A percentile compares a stretch with the other conserved stretches of the same genome.
Conservation (phyloP, 441 rosid species). For the Populus hybrid region DNA sequence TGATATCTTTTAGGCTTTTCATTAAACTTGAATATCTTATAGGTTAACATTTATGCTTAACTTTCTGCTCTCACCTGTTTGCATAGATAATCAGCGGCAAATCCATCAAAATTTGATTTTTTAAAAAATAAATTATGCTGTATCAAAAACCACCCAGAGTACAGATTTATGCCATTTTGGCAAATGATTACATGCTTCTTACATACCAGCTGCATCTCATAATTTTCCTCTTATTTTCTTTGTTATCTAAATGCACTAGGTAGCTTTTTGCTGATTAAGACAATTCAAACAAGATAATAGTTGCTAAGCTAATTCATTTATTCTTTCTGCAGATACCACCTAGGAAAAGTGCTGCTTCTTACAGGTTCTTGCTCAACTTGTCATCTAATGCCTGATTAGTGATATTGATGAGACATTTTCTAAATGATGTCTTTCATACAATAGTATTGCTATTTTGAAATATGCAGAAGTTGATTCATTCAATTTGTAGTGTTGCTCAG, state of each 20-base stretch:
- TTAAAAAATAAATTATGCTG: background rate
- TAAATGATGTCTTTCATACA: background rate
- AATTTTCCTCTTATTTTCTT: background rate
- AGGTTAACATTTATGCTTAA: background rate
- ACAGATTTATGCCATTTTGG: background rate
- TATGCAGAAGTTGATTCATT: background rate
- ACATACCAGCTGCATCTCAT: background rate
- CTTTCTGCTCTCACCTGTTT: background rate
- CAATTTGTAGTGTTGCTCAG: background rate
- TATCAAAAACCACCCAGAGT: background rate
- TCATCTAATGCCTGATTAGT: constrained; percentile 2
- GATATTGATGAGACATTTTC: background rate
- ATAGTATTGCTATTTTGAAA: background rate
- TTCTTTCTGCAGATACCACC: constrained; percentile 89
- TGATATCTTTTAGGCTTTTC: background rate
- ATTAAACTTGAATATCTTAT: background rate
- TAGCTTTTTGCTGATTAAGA: background rate
- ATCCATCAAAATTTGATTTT: background rate
- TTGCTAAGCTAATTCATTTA: background rate
- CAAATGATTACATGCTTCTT: background rate
- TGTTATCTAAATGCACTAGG: background rate
- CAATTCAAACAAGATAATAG: background rate
- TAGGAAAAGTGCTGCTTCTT: constrained; percentile 91
- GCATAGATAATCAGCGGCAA: background rate
- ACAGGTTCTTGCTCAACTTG: constrained; percentile 58